phyloP scores from a whole-genome alignment of 2,329 filamentous ascomycete genomes.

The Arachnomyces sp. region DNA sequence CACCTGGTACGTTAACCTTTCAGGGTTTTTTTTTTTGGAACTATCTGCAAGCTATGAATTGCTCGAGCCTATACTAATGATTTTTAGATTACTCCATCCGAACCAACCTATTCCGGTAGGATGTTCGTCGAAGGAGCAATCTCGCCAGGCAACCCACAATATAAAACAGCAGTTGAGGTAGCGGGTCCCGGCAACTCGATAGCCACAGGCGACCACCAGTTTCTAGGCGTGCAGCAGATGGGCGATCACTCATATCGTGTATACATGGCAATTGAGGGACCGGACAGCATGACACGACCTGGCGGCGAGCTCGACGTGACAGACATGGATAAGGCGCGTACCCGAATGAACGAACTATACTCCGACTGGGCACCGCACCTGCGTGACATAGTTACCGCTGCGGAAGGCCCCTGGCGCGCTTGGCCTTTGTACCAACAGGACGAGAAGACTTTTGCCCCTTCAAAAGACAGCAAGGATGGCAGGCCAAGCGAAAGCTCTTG shows the following conservation, averaged over 20 bases:
- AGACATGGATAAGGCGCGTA: constrained; percentile 3
- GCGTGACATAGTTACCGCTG: constrained; percentile 12
- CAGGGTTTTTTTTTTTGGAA: too few relatives aligned
- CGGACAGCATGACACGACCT: too few relatives aligned
- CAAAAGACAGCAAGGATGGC: too few relatives aligned
- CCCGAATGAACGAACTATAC: constrained; percentile 6
- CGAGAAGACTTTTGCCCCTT: constrained; percentile 8
- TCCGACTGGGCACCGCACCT: constrained; percentile 13
- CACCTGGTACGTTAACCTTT: too few relatives aligned
- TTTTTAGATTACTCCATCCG: too few relatives aligned
- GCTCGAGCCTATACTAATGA: too few relatives aligned
- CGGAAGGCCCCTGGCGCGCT: constrained; percentile 15
- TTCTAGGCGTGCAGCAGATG: too few relatives aligned
- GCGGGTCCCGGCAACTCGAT: constrained; percentile 14
- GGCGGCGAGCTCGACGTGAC: constrained; percentile 13
- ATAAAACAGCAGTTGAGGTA: constrained; percentile 17
- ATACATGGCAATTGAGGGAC: too few relatives aligned
- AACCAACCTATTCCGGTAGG: too few relatives aligned
- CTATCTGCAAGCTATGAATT: too few relatives aligned
- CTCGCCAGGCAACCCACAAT: constrained; percentile 20
- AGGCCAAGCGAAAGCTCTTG: too few relatives aligned
- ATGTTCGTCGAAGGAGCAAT: too few relatives aligned
- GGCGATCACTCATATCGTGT: constrained; percentile 15
- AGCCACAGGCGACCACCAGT: constrained; percentile 10
- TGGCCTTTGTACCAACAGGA: constrained; percentile 20